These are phyloP conservation scores for Paratinospora sagittata DNA, from an alignment of 164 flowering plant species.

Conservation along the genomic window DNA sequence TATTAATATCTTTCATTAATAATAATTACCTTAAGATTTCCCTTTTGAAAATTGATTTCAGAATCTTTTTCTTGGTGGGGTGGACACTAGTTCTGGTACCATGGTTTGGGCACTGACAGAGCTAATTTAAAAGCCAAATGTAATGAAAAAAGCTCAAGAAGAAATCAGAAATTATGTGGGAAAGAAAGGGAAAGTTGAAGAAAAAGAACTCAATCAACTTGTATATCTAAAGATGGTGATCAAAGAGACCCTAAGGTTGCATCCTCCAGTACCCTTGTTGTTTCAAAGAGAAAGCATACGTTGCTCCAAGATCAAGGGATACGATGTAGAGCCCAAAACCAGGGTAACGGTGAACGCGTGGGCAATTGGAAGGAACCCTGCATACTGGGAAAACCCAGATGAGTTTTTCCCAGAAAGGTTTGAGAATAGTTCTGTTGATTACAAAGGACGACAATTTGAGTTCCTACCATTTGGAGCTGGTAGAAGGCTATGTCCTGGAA, in stretches of 20 bases:
- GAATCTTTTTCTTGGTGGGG: conserved; percentile 18
- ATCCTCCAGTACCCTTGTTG: conserved; percentile 10
- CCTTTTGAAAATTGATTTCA: neutral
- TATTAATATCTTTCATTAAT: too few species aligned
- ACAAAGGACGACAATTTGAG: conserved; percentile 13
- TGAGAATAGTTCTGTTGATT: conserved; percentile 7
- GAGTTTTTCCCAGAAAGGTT: conserved; percentile 21
- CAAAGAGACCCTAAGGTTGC: conserved; percentile 20
- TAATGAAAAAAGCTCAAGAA: conserved; percentile 18
- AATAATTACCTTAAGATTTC: too few species aligned
- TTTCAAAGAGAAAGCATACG: conserved; percentile 14
- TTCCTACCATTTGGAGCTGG: conserved; percentile 18
- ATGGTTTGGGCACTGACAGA: conserved; percentile 25
- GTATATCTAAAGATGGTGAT: conserved; percentile 16
- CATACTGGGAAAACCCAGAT: conserved; percentile 14
- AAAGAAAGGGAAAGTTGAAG: conserved; percentile 18
- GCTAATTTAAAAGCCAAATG: conserved; percentile 9
- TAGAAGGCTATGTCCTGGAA: conserved; percentile 18
- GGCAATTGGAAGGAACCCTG: conserved; percentile 12
- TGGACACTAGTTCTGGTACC: conserved; percentile 10
- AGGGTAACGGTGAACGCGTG: conserved; percentile 10
- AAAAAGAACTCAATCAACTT: conserved; percentile 15
- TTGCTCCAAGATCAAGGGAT: conserved; percentile 13
- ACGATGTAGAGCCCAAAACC: conserved; percentile 17
- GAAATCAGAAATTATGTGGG: conserved; percentile 11